Conservation (phyloP, 305 asterid genomes). For the Fraxinus baroniana region DNA sequence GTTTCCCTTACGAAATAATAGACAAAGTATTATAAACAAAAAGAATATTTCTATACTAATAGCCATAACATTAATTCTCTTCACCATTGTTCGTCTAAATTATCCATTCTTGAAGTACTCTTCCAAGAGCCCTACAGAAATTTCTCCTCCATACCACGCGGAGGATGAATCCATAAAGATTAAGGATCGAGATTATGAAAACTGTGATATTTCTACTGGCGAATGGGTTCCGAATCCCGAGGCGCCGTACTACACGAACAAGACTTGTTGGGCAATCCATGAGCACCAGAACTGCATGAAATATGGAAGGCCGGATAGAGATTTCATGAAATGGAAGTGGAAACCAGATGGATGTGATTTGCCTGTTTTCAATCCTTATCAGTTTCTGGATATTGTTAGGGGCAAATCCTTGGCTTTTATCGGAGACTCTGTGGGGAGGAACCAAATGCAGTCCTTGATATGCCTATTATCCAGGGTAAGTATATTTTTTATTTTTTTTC, state of each 20-base stretch:
- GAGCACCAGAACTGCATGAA: constrained; percentile 59
- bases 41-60: neutral
- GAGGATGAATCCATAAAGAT: constrained; percentile 6
- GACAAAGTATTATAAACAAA: constrained; percentile 9
- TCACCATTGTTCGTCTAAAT: constrained; percentile 22
- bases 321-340: constrained; percentile 51
- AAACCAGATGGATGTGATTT: constrained; percentile 50
- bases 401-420: constrained; percentile 51
- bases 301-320: constrained; percentile 50
- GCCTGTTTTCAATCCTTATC: constrained; percentile 36
- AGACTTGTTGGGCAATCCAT: constrained; percentile 42
- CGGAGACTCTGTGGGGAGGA: constrained; percentile 59
- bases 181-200: neutral
- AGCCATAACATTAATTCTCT: constrained; percentile 17
- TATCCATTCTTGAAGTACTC: constrained; percentile 25
- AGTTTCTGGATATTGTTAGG: constrained; percentile 43
- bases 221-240: constrained; percentile 38
- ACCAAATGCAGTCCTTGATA: constrained; percentile 57
- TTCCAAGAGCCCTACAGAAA: constrained; percentile 1
- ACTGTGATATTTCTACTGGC: constrained; percentile 28
- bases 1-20: constrained; percentile 22
- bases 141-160: constrained; percentile 16
- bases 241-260: constrained; percentile 43
- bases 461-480: constrained; percentile 52
- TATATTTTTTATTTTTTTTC: neutral